Evolutionary conservation across 345 rosid species (phyloP), one percentile per base, ranked within the genome.

Genomic region (Geranium brycei): DNA sequence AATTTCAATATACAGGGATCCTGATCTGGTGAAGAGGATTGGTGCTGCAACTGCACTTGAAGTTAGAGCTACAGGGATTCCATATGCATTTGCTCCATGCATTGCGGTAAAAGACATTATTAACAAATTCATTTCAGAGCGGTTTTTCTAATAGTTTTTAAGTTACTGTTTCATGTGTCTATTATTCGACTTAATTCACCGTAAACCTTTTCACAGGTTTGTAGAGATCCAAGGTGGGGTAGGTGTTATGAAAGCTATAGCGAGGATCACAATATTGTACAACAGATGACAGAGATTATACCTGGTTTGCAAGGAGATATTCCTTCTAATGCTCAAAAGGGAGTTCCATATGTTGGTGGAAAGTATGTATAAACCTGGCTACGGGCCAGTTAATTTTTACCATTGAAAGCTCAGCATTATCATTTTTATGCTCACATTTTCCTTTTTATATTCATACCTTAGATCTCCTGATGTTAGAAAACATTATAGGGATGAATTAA

Each of bases 211-310:
- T 31, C 61, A 62, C 80, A 93, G 99, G 99, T 93, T 61, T 93
- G 99, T 74, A 82, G 96, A 77, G 97, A 90, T 81, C 99, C 97
- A 5, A 83, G 97, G 72, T 93, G 97, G 97, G 97, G 99, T 40
- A 76, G 99, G 69, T 90, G 97, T 78, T 93, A 88, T 31, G 99
- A 93, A 73, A 93, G 98, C 82, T 91, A 85, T 70, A 86, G 96
- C 18, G 98, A 91, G 77, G 92, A 91, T 70, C 83, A 81, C 60
- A 82, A 82, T 68, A 70, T 90, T 56, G 99, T 93, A 79, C 80
- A 82, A 71, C 73, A 78, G 67, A 90, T 93, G 99, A 88, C 96
- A 0, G 92, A 86, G 60, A 70, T 90, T 61, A 78, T 93, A 68
- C 79, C 87, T 47, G 99, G 97, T 32, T 79, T 93, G 66, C 97